A percentile compares a stretch with the other conserved stretches of the same genome.
phyloP scores from a whole-genome alignment of 495 filamentous ascomycete genomes.

The Podospora anserina region DNA sequence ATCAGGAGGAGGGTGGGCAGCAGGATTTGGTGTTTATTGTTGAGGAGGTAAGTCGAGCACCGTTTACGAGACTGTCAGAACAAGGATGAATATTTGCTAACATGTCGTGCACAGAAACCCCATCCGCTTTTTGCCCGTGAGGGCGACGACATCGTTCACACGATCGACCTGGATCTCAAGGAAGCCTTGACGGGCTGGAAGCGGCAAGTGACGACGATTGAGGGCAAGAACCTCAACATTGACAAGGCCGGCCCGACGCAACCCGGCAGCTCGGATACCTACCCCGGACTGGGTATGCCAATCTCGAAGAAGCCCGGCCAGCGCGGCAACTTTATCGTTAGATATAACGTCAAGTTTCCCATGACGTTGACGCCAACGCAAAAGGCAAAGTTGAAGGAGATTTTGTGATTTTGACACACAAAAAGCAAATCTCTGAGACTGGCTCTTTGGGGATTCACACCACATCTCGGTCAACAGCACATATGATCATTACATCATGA shows the following conservation, averaged over 20 bases:
- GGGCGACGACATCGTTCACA: slow-evolving; percentile 77
- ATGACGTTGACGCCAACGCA: slow-evolving; percentile 66
- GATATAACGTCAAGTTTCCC: slow-evolving; percentile 88
- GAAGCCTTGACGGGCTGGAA: slow-evolving; percentile 96
- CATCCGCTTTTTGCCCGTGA: slow-evolving; percentile 79
- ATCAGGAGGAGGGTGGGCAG: slow-evolving; percentile 94
- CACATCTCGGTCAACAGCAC: not conserved
- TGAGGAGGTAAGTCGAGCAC: slow-evolving; percentile 66
- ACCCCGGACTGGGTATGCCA: slow-evolving; percentile 84
- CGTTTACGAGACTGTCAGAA: too few relatives aligned
- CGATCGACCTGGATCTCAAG: slow-evolving; percentile 80
- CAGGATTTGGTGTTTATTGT: slow-evolving; percentile 95
- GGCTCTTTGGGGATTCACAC: not conserved
- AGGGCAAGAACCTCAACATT: slow-evolving; percentile 76
- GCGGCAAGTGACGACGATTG: slow-evolving; percentile 87
- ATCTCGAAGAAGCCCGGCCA: slow-evolving; percentile 80
- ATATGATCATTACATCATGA: slow-evolving; percentile 5
- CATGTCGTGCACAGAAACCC: slow-evolving; percentile 58
- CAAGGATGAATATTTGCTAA: not conserved
- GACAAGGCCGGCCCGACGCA: slow-evolving; percentile 77
- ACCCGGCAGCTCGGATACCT: slow-evolving; percentile 75
- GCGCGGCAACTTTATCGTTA: slow-evolving; percentile 85
- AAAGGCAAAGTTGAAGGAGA: slow-evolving; percentile 74
- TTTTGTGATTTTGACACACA: slow-evolving; percentile 48
- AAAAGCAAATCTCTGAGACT: not conserved